Conservation (phyloP, 2,329 filamentous ascomycete genomes). For the Cryphonectria radicalis region DNA sequence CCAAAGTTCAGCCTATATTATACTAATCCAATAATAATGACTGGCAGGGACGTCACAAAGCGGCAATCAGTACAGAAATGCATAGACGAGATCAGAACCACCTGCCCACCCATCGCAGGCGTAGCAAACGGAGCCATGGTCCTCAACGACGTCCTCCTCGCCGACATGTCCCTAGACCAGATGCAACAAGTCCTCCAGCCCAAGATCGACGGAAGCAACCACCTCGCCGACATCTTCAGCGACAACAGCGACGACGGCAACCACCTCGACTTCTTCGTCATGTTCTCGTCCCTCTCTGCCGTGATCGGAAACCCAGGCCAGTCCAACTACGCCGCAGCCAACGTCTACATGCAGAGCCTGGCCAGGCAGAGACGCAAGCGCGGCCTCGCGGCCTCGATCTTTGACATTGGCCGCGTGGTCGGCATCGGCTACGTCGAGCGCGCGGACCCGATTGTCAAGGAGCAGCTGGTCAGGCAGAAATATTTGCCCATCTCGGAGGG, state of each 20-base stretch:
- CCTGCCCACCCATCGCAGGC: conserved; percentile 9
- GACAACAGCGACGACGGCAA: neutral
- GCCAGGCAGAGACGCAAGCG: conserved; percentile 40
- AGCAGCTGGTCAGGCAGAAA: neutral
- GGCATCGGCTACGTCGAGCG: conserved; percentile 48
- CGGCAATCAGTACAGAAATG: neutral
- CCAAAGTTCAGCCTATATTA: neutral
- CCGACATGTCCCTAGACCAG: conserved; percentile 11
- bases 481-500: neutral
- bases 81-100: conserved; percentile 17
- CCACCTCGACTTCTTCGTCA: conserved; percentile 37
- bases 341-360: conserved; percentile 44
- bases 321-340: conserved; percentile 48
- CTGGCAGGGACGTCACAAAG: conserved; percentile 21
- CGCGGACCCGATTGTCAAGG: neutral
- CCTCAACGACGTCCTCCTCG: conserved; percentile 8
- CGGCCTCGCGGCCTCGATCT: conserved; percentile 43
- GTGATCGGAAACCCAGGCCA: conserved; percentile 41
- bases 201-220: conserved; percentile 12
- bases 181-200: conserved; percentile 14
- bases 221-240: conserved; percentile 2
- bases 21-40: neutral
- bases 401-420: conserved; percentile 45
- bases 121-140: conserved; percentile 24
- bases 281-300: conserved; percentile 37